These are phyloP conservation scores for Cyclotella choctawhatcheeana DNA, from an alignment of 108 stramenopile species.

Conservation along the genomic window DNA sequence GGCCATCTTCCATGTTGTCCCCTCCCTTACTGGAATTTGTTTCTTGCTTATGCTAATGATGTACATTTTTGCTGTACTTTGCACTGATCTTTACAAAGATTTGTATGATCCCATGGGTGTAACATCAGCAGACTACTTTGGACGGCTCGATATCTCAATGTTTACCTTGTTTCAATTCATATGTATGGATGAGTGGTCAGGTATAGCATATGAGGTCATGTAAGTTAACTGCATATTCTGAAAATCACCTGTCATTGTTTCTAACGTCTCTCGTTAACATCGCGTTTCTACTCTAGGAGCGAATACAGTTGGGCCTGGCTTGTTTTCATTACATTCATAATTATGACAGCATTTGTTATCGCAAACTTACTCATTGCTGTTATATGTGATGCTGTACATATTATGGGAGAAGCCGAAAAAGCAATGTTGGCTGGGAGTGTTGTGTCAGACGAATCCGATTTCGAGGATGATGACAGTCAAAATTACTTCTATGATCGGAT, in stretches of 20 bases:
- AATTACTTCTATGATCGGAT: background rate
- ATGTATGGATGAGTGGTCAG: constrained; percentile 55
- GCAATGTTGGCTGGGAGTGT: constrained; percentile 18
- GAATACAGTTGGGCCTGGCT: constrained; percentile 46
- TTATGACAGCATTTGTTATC: constrained; percentile 45
- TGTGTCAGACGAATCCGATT: constrained; percentile 2
- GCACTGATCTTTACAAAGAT: constrained; percentile 47
- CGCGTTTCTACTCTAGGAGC: background rate
- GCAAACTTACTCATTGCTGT: constrained; percentile 55
- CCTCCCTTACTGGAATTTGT: constrained; percentile 36
- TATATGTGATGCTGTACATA: constrained; percentile 49
- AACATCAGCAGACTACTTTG: constrained; percentile 59
- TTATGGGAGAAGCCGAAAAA: constrained; percentile 20
- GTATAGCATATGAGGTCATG: constrained; percentile 47
- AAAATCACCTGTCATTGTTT: background rate
- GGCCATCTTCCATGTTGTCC: constrained; percentile 38
- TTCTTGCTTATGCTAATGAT: constrained; percentile 40
- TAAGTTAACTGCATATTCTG: background rate
- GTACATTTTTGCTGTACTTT: constrained; percentile 56
- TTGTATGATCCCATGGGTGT: constrained; percentile 32
- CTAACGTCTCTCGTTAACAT: background rate
- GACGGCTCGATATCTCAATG: constrained; percentile 48
- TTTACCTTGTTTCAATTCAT: constrained; percentile 66
- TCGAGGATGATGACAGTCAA: background rate
- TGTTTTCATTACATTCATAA: constrained; percentile 39